Conservation (phyloP, 768 basidiomycete genomes). For the Mycena galopus region DNA sequence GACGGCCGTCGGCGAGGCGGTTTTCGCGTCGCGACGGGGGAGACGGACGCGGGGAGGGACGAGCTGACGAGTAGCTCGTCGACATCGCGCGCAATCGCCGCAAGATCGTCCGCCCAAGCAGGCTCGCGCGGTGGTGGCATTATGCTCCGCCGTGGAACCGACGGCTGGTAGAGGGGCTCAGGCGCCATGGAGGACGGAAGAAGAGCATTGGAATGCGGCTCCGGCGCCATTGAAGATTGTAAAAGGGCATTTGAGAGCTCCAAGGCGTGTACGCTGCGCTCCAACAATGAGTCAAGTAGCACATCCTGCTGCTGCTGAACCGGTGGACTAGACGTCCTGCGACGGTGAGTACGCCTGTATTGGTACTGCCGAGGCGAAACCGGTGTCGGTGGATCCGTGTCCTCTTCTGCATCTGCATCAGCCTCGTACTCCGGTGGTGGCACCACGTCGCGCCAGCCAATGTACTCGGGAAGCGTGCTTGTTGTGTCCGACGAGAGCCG, state of each 20-base stretch:
- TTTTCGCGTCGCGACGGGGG: slow-evolving; percentile 9
- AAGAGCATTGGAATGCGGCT: no score
- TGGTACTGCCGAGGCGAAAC: slow-evolving; percentile 42
- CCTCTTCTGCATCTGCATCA: slow-evolving; percentile 69
- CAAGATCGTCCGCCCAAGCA: slow-evolving; percentile 76
- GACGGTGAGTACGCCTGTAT: slow-evolving; percentile 41
- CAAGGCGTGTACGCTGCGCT: slow-evolving; percentile 85
- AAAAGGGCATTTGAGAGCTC: slow-evolving; percentile 88
- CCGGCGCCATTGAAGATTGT: slow-evolving; percentile 69
- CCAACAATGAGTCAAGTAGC: slow-evolving; percentile 82
- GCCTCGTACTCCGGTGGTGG: slow-evolving; percentile 41
- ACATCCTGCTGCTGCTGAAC: slow-evolving; percentile 57
- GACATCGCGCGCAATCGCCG: slow-evolving; percentile 73
- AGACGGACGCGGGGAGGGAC: slow-evolving; percentile 31
- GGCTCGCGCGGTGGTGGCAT: slow-evolving; percentile 1
- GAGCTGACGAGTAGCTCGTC: slow-evolving; percentile 64
- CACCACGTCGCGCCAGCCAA: slow-evolving; percentile 37
- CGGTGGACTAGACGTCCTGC: slow-evolving; percentile 43
- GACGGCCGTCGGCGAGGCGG: slow-evolving; percentile 22
- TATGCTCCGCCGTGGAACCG: neutral
- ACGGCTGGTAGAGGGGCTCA: no score
- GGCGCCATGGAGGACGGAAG: no score
- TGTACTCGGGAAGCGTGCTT: slow-evolving; percentile 75
- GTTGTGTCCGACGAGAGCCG: slow-evolving; percentile 78
- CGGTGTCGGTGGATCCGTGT: slow-evolving; percentile 54